A percentile compares a stretch with the other conserved stretches of the same genome.
Evolutionary conservation across 768 basidiomycete genomes (phyloP).

Genomic region (Dentipellis sp.): DNA sequence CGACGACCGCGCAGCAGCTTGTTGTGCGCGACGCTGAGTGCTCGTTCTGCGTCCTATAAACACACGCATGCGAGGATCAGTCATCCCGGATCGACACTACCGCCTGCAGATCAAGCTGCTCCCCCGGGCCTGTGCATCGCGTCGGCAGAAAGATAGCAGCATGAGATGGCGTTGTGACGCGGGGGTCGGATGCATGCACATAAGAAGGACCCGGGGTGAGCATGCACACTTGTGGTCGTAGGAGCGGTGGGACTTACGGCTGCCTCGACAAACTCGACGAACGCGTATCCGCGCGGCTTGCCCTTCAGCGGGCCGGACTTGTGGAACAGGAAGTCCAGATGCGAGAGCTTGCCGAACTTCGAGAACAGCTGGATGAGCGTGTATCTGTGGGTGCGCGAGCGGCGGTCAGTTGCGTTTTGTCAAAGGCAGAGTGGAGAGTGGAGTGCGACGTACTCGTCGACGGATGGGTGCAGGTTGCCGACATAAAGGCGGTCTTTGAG

Average conservation of each 20-base stretch:
- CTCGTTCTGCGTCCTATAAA: conserved; percentile 73
- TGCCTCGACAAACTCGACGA: conserved; percentile 74
- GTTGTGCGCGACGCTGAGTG: conserved; percentile 63
- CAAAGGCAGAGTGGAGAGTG: background rate
- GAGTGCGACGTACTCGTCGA: conserved; percentile 62
- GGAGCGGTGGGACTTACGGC: conserved; percentile 42
- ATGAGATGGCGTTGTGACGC: conserved; percentile 7
- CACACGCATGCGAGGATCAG: conserved; percentile 2
- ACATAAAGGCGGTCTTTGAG: conserved; percentile 78
- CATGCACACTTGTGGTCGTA: conserved; percentile 17
- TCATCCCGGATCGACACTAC: background rate
- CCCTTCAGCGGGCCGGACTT: conserved; percentile 84
- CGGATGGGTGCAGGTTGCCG: conserved; percentile 79
- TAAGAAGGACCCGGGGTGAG: conserved; percentile 42
- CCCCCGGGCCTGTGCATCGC: conserved; percentile 17
- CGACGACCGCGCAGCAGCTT: conserved; percentile 82
- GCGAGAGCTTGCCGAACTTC: conserved; percentile 86
- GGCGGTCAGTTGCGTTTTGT: background rate
- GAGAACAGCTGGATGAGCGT: conserved; percentile 83
- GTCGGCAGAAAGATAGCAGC: background rate
- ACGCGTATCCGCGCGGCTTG: conserved; percentile 93
- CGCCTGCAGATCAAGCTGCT: background rate
- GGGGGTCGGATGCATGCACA: conserved; percentile 12
- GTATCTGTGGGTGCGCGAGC: conserved; percentile 77
- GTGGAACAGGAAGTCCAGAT: conserved; percentile 93